Conservation (phyloP, 2,329 filamentous ascomycete species). For the Penicillium paneum region DNA sequence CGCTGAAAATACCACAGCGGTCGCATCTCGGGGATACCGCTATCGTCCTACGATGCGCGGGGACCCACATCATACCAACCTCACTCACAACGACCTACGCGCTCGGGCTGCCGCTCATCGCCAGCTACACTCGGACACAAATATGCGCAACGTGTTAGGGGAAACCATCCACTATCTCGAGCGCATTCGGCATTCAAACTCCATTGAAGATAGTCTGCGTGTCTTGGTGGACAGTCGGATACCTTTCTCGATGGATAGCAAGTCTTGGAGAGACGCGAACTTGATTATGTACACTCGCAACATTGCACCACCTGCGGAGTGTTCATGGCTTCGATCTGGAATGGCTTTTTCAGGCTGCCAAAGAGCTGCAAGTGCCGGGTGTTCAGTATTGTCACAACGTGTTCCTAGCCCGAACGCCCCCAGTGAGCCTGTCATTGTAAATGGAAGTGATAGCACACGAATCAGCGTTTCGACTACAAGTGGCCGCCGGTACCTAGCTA, state of each 20-base stretch:
- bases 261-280: slow-evolving; percentile 52
- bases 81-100: slow-evolving; percentile 36
- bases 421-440: slow-evolving; percentile 36
- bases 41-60: slow-evolving; percentile 31
- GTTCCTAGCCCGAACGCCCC: slow-evolving; percentile 25
- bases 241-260: slow-evolving; percentile 50
- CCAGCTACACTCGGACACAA: slow-evolving; percentile 35
- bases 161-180: slow-evolving; percentile 62
- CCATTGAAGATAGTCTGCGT: slow-evolving; percentile 54
- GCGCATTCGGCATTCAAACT: slow-evolving; percentile 53
- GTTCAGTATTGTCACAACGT: slow-evolving; percentile 31
- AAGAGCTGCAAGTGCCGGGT: slow-evolving; percentile 47
- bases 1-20: slow-evolving; percentile 17
- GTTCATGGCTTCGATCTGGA: slow-evolving; percentile 62
- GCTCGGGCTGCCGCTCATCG: slow-evolving; percentile 37
- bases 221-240: slow-evolving; percentile 54
- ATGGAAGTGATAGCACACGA: slow-evolving; percentile 33
- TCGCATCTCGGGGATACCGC: slow-evolving; percentile 28
- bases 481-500: slow-evolving; percentile 38
- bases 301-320: slow-evolving; percentile 51
- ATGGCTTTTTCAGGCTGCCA: slow-evolving; percentile 61
- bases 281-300: slow-evolving; percentile 56
- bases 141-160: slow-evolving; percentile 46
- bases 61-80: slow-evolving; percentile 26
- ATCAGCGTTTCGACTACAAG: slow-evolving; percentile 38